Conservation (phyloP, 179 eudicot genomes). For the Dionaea muscipula region DNA sequence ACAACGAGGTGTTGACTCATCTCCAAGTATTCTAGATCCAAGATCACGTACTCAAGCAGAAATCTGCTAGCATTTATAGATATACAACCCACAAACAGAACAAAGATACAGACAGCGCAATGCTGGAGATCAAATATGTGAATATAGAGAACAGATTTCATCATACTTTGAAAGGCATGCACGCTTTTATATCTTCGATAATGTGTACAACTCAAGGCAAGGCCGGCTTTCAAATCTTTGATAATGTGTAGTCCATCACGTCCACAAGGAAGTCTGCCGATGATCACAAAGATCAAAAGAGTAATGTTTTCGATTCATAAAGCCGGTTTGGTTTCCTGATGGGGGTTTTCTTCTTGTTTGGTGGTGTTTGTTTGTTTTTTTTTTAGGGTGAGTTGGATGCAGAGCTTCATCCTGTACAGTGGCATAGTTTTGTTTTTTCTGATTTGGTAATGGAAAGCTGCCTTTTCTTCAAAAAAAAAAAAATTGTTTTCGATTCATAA, state of each 20-base stretch:
- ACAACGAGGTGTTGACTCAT: constrained; percentile 75
- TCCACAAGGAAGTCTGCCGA: constrained; percentile 63
- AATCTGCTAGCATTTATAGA: constrained; percentile 3
- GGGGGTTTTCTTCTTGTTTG: no score
- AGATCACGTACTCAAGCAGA: not conserved
- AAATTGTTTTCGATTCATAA: no score
- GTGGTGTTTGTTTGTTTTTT: no score
- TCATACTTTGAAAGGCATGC: not conserved
- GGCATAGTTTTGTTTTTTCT: no score
- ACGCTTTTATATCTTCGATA: constrained; percentile 56
- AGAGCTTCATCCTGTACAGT: no score
- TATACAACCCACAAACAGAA: not conserved
- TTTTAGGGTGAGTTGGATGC: no score
- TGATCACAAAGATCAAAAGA: not conserved
- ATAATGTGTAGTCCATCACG: constrained; percentile 60
- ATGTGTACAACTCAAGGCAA: no score
- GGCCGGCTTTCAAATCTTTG: constrained; percentile 43
- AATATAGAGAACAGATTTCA: not conserved
- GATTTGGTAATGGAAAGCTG: no score
- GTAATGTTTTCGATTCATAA: not conserved
- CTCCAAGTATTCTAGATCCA: constrained; percentile 3
- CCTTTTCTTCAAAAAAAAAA: no score
- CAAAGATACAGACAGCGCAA: constrained; percentile 15
- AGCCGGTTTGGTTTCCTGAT: not conserved
- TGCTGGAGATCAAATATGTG: not conserved